A percentile compares a stretch with the other conserved stretches of the same genome.
These are phyloP conservation scores for Talaromyces trachyspermus DNA, from an alignment of 495 filamentous ascomycete species.

Conservation along the genomic window DNA sequence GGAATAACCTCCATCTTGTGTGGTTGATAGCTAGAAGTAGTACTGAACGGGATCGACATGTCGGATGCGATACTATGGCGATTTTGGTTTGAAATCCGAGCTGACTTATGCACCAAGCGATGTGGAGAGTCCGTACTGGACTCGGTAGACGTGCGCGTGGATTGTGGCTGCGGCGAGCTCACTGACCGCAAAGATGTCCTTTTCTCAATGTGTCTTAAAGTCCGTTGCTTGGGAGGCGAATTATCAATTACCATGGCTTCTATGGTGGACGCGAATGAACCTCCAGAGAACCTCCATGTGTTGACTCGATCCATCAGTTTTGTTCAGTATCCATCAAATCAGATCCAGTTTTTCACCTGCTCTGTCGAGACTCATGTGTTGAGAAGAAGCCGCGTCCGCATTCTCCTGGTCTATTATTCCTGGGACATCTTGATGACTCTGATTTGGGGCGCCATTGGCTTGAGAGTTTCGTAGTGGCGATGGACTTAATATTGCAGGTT, in stretches of 20 bases:
- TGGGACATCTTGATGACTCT: not conserved
- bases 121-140: conserved; percentile 36
- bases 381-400: not conserved
- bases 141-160: conserved; percentile 35
- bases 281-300: conserved; percentile 44
- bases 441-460: not conserved
- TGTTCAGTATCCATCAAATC: conserved; percentile 23
- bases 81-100: conserved; percentile 40
- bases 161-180: conserved; percentile 35
- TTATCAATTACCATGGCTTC: conserved; percentile 64
- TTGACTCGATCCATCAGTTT: conserved; percentile 29
- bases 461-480: conserved; percentile 9
- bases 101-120: conserved; percentile 40
- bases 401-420: not conserved
- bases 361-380: conserved; percentile 17
- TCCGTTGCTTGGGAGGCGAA: conserved; percentile 40
- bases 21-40: conserved; percentile 19
- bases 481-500: not conserved
- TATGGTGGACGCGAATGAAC: conserved; percentile 62
- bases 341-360: conserved; percentile 37
- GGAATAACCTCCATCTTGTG: conserved; percentile 52
- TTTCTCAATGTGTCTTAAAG: conserved; percentile 65
- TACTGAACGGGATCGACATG: conserved; percentile 46
- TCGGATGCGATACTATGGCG: conserved; percentile 54
- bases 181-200: conserved; percentile 49